phyloP scores from a whole-genome alignment of 495 filamentous ascomycete species.

The Endocarpon pusillum region DNA sequence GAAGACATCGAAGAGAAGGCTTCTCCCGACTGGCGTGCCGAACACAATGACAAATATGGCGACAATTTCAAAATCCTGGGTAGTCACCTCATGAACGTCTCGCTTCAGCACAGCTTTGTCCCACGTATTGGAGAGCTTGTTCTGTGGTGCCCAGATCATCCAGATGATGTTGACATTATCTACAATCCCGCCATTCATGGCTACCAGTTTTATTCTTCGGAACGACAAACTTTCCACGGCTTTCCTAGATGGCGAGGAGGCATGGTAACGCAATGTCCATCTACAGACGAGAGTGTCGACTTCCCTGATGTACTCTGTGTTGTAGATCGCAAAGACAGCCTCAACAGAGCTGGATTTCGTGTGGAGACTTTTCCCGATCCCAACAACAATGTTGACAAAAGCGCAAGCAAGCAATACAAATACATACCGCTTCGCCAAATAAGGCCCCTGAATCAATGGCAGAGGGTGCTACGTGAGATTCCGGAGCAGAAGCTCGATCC shows the following conservation, averaged over 20 bases:
- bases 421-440: conserved; percentile 37
- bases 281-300: conserved; percentile 17
- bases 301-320: conserved; percentile 27
- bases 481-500: conserved; percentile 28
- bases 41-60: conserved; percentile 19
- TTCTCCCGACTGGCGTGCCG: conserved; percentile 38
- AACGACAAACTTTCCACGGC: conserved; percentile 12
- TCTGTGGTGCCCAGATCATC: conserved; percentile 29
- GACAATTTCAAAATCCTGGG: conserved; percentile 1
- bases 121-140: conserved; percentile 42
- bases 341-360: conserved; percentile 40
- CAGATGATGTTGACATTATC: conserved; percentile 22
- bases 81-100: conserved; percentile 19
- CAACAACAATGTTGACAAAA: conserved; percentile 27
- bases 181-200: conserved; percentile 14
- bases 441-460: conserved; percentile 36
- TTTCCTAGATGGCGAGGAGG: conserved; percentile 39
- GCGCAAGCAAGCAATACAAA: conserved; percentile 30
- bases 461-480: conserved; percentile 24
- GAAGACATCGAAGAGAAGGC: conserved; percentile 26
- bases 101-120: conserved; percentile 30
- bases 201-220: conserved; percentile 19
- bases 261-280: conserved; percentile 30
- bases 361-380: conserved; percentile 38
- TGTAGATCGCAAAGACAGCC: conserved; percentile 17